Percentiles rank a stretch among this genome's conserved stretches.
These are phyloP conservation scores for Ophiorrhiza pumila DNA, from an alignment of 257 asterid species.

Conservation along the genomic window DNA sequence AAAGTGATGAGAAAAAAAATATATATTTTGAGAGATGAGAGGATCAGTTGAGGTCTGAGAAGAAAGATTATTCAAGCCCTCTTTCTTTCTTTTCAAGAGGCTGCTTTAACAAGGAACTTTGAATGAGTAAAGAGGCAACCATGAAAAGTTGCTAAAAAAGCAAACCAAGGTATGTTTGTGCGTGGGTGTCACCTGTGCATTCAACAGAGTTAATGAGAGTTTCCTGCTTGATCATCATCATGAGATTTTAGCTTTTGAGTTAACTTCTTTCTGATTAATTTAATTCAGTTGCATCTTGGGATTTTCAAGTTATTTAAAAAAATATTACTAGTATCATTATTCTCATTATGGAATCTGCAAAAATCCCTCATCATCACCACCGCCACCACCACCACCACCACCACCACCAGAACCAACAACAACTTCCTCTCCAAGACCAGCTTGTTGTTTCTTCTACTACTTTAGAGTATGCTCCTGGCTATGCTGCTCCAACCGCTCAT, in stretches of 20 bases:
- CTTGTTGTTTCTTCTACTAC: conserved; percentile 43
- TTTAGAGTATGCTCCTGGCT: conserved; percentile 34
- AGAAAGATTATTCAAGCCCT: conserved; percentile 12
- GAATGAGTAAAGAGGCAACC: conserved; percentile 64
- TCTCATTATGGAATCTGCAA: conserved; percentile 68
- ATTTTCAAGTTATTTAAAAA: conserved; percentile 60
- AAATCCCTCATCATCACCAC: conserved; percentile 39
- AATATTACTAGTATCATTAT: conserved; percentile 20
- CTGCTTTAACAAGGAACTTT: conserved; percentile 51
- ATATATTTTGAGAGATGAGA: conserved; percentile 4
- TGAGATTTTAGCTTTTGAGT: conserved; percentile 15
- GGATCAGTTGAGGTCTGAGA: neutral
- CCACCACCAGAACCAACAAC: neutral
- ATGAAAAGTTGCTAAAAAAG: conserved; percentile 42
- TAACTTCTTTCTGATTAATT: conserved; percentile 16
- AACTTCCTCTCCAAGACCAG: conserved; percentile 49
- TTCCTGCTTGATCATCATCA: too few species aligned
- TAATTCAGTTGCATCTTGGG: conserved; percentile 61
- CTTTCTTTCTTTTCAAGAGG: conserved; percentile 37
- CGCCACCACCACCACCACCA: conserved; percentile 29
- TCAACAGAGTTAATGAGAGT: too few species aligned
- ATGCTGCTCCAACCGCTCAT: conserved; percentile 42
- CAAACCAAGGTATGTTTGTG: conserved; percentile 10
- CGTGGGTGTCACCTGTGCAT: conserved; percentile 54
- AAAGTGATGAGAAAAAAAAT: conserved; percentile 11